A percentile compares a stretch with the other conserved stretches of the same genome.
Conservation (phyloP, 495 filamentous ascomycete genomes). For the Trichoderma virens region DNA sequence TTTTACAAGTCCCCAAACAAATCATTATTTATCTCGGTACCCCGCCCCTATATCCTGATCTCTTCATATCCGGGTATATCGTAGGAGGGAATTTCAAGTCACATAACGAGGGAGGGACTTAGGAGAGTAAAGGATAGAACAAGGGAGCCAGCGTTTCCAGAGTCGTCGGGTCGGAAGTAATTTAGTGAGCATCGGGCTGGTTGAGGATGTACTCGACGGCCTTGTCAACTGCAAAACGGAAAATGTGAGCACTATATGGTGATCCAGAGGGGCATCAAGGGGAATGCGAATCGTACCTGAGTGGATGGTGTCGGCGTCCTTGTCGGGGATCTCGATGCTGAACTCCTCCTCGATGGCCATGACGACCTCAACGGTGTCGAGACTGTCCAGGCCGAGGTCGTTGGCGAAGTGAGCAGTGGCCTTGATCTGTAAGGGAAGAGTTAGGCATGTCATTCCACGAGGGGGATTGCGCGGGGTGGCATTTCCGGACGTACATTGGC, state of each 20-base stretch:
- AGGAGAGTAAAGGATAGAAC: not conserved
- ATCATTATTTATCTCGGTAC: not conserved
- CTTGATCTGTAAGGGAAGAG: conserved; percentile 53
- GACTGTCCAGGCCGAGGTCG: conserved; percentile 90
- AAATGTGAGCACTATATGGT: conserved; percentile 9
- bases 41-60: not conserved
- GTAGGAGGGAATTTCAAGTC: not conserved
- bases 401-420: conserved; percentile 82
- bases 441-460: not conserved
- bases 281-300: conserved; percentile 58
- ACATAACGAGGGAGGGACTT: not conserved
- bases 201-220: conserved; percentile 91
- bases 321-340: conserved; percentile 99
- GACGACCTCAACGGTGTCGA: conserved; percentile 98
- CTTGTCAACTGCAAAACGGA: conserved; percentile 66
- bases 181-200: conserved; percentile 73
- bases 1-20: not conserved
- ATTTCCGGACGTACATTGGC: conserved; percentile 55
- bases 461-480: conserved; percentile 4
- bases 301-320: conserved; percentile 94
- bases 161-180: not conserved
- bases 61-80: not conserved
- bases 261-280: not conserved
- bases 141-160: not conserved
- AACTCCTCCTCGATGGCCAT: conserved; percentile 99